Evolutionary conservation across 768 basidiomycete genomes (phyloP).

Genomic region (Asterophora parasitica): DNA sequence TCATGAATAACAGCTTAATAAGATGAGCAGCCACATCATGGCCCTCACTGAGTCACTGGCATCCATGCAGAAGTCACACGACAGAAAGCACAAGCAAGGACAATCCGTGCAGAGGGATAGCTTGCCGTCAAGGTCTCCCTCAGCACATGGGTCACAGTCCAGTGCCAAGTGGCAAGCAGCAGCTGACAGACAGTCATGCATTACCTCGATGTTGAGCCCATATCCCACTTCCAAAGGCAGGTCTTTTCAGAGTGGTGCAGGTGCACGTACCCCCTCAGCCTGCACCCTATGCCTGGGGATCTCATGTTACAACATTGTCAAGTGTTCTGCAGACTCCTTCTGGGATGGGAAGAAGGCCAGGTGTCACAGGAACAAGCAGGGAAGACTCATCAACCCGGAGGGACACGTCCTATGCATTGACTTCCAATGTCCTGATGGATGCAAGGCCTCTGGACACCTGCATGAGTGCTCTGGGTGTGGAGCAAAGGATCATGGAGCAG

Average conservation of each 20-base stretch:
- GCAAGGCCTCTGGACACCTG: slow-evolving; percentile 11
- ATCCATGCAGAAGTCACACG: no score
- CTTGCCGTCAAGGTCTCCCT: no score
- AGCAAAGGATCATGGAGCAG: slow-evolving; percentile 19
- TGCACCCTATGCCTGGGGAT: slow-evolving; percentile 33
- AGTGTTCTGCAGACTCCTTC: slow-evolving; percentile 5
- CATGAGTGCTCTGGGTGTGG: slow-evolving; percentile 23
- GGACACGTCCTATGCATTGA: background rate
- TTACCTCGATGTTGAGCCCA: no score
- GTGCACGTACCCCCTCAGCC: slow-evolving; percentile 9
- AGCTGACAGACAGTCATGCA: no score
- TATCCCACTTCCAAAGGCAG: no score
- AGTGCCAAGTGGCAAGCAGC: no score
- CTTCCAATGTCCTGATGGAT: background rate
- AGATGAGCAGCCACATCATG: no score
- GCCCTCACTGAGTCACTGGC: no score
- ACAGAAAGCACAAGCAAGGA: no score
- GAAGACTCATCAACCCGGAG: background rate
- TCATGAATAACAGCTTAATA: no score
- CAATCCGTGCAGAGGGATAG: no score
- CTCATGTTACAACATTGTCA: background rate
- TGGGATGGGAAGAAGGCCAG: slow-evolving; percentile 22
- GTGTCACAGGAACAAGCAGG: slow-evolving; percentile 27
- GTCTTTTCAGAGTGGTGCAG: background rate
- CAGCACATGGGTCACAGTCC: no score